Conservation (phyloP, 371 early-diverging fungal genomes). For the Circinella umbellata region DNA sequence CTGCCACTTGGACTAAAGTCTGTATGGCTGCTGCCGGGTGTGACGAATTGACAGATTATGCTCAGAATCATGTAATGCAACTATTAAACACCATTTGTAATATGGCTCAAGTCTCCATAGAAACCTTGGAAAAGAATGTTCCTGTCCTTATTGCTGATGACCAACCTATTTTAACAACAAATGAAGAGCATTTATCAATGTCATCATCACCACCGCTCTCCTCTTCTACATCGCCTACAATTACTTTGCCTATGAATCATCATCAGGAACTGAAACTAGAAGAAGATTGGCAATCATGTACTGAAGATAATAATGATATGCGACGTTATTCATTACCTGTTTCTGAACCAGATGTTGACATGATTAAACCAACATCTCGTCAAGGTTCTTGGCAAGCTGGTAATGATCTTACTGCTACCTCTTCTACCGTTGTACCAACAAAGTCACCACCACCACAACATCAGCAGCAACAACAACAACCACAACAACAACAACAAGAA, state of each 20-base stretch:
- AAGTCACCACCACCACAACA: background rate
- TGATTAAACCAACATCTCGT: background rate
- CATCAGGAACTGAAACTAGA: no score
- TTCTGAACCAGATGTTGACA: background rate
- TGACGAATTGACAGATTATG: slow-evolving; percentile 53
- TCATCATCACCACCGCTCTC: background rate
- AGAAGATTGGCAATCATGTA: background rate
- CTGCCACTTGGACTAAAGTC: slow-evolving; percentile 35
- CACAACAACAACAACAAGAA: slow-evolving; percentile 7
- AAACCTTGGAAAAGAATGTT: slow-evolving; percentile 7
- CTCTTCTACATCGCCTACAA: no score
- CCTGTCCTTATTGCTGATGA: slow-evolving; percentile 4
- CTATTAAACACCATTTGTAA: slow-evolving; percentile 43
- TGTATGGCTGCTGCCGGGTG: slow-evolving; percentile 50
- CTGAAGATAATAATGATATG: background rate
- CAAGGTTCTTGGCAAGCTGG: slow-evolving; percentile 3
- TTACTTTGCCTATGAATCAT: no score
- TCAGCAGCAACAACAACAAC: slow-evolving; percentile 10
- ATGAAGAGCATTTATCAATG: background rate
- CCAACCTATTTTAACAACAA: no score
- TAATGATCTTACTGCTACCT: background rate
- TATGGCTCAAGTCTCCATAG: slow-evolving; percentile 31
- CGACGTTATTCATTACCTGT: background rate
- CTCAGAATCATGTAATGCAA: slow-evolving; percentile 45
- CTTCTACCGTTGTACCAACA: no score